Base-by-base conservation (phyloP, 148 eudicot genomes). In the Beta vulgaris region DNA sequence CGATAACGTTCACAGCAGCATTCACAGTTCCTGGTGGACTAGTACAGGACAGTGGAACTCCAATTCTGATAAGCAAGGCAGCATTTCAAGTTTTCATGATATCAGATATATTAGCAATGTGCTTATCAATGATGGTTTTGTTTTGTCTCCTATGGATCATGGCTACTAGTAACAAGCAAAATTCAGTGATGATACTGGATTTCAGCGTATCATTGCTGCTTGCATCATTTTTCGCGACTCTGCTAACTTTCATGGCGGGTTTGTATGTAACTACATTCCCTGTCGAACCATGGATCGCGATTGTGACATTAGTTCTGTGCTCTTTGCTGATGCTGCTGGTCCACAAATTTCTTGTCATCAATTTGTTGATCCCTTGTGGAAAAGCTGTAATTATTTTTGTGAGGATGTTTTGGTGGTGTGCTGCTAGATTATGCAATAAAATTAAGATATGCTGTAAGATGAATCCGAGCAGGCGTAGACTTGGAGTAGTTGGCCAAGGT, bases 1-100 rank as follows among this genome's bases (percentile, higher is more conserved):
- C 64, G 7, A 60, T 60, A 60, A 60, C 36, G 1, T 60, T 60
- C 36, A 60, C 64, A 29, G 36, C 64, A 29, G 64, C 64, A 60
- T 60, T 60, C 18, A 29, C 64, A 3, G 64, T 60, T 14, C 64
- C 37, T 4, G 64, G 64, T 14, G 64, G 64, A 60, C 7, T 29
- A 14, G 9, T 15, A 8, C 36, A 60, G 31, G 64, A 60, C 1
- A 29, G 4, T 4, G 64, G 64, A 37, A 60, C 36, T 60, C 64
- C 64, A 29, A 2, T 60, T 31, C 3, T 60, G 64, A 25, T 60
- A 29, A 7, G 16, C 1, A 31, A 60, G 7, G 19, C 36, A 13
- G 10, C n/a, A 31, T 60, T 29, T 60, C 37, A 60, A 4, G 64
- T 4, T 2, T 59, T 59, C 14, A 59, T 59, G 64, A 59, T 59